Evolutionary conservation across 495 filamentous ascomycete species (phyloP), one percentile per base, ranked within the genome.

Genomic region (Penicillium dipodomyicola): DNA sequence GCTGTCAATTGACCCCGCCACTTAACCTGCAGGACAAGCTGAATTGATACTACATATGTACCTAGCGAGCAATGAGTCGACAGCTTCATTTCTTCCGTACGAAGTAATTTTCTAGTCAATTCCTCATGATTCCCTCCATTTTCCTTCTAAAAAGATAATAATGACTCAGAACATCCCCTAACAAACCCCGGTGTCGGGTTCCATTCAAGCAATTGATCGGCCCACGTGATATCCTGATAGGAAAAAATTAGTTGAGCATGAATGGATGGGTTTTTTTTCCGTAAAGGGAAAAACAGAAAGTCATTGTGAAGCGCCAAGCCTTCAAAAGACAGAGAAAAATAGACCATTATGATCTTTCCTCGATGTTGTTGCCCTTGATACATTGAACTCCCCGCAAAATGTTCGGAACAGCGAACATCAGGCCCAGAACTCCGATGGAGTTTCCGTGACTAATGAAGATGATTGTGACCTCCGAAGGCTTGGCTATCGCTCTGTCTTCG

Each of bases 401-500:
- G 22, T 40, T 27, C 54, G 25, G 17, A 49, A 39, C 17, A 19
- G 39, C 20, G 41, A 50, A 48, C 47, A 57, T 15, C 41, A 40
- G 12, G 41, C 20, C 45, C 50, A 56, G 19, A 35, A 40, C 43
- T 44, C 44, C 39, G 35, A 48, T 32, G 48, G 15, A 47, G 33
- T 47, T 45, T 54, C 62, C 10, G 44, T 65, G 27, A 58, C 48
- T n/a, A 64, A 67, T 25, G 56, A 72, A 57, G 70, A 73, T 58
- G 67, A 73, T 57, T 64, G 63, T 11, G 67, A 72, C 22, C 53
- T 73, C 52, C 55, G 65, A 52, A 64, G 69, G 45, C 53, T 73
- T 29, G 70, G 70, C 30, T 73, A 73, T 40, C 62, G 65, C 15
- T 58, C 70, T 11, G 67, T 73, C 10, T 53, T 73, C 40, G 65